phyloP scores from a whole-genome alignment of 495 filamentous ascomycete species.

The Neurospora sp. region DNA sequence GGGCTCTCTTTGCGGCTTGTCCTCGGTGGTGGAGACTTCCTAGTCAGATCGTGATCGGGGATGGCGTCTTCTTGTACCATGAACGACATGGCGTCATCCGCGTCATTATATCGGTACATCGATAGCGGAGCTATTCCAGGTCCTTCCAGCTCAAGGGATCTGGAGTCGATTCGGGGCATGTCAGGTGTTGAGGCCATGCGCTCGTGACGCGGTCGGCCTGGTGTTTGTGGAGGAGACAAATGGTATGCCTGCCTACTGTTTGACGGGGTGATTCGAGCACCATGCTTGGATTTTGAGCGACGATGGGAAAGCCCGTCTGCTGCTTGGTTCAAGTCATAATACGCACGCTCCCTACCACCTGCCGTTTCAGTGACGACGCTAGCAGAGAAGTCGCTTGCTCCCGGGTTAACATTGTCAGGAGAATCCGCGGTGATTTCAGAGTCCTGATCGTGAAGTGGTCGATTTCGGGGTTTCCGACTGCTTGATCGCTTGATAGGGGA shows the following conservation, averaged over 20 bases:
- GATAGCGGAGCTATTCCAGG: background rate
- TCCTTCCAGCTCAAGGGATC: background rate
- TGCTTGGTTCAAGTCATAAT: constrained; percentile 21
- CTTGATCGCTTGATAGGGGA: background rate
- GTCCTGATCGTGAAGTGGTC: background rate
- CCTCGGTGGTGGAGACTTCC: constrained; percentile 11
- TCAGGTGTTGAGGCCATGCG: constrained; percentile 11
- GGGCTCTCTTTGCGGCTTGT: constrained; percentile 10
- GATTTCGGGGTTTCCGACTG: background rate
- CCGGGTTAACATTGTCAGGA: constrained; percentile 4
- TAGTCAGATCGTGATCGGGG: constrained; percentile 1
- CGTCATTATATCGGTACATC: constrained; percentile 1
- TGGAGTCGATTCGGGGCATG: background rate
- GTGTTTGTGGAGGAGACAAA: background rate
- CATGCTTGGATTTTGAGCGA: constrained; percentile 9
- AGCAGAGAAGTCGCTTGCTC: constrained; percentile 16
- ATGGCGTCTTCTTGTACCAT: constrained; percentile 16
- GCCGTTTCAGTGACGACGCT: constrained; percentile 27
- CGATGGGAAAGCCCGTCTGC: constrained; percentile 1
- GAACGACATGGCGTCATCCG: constrained; percentile 17
- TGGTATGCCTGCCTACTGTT: constrained; percentile 11
- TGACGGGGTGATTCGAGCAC: constrained; percentile 5
- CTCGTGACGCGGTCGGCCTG: constrained; percentile 3
- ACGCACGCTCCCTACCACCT: constrained; percentile 29
- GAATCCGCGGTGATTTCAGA: background rate